phyloP scores from a whole-genome alignment of 169 alveolate species.

The Eimeria acervulina region DNA sequence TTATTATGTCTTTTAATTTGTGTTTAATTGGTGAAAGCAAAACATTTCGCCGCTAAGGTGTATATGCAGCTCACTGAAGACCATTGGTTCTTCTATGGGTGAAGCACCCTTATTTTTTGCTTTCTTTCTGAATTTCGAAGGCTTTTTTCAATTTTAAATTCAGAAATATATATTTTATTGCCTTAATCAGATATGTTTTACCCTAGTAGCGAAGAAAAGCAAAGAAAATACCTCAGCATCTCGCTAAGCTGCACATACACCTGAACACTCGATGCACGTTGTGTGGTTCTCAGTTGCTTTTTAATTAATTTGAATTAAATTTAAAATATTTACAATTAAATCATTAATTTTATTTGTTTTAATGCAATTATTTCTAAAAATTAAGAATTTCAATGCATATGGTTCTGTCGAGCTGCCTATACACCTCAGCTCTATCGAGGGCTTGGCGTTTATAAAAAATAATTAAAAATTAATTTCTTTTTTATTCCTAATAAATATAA shows the following conservation, averaged over 20 bases:
- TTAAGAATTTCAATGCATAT: not conserved
- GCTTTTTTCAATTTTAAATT: too few species aligned
- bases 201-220: too few species aligned
- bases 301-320: not conserved
- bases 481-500: not conserved
- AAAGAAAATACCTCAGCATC: too few species aligned
- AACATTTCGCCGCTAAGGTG: not conserved
- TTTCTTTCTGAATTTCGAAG: too few species aligned
- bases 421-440: constrained; percentile 6
- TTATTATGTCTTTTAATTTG: too few species aligned
- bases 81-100: too few species aligned
- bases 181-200: too few species aligned
- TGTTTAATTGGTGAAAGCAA: not conserved
- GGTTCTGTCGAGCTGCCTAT: not conserved
- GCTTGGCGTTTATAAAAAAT: not conserved
- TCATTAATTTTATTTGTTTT: not conserved
- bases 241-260: not conserved
- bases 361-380: not conserved
- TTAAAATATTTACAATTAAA: not conserved
- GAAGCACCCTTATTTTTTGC: too few species aligned
- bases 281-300: not conserved
- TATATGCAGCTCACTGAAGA: too few species aligned
- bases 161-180: too few species aligned
- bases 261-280: not conserved
- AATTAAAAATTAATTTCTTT: not conserved